Evolutionary conservation across 1,284 basidiomycete species (phyloP).

Genomic region (Ganoderma meredithae): DNA sequence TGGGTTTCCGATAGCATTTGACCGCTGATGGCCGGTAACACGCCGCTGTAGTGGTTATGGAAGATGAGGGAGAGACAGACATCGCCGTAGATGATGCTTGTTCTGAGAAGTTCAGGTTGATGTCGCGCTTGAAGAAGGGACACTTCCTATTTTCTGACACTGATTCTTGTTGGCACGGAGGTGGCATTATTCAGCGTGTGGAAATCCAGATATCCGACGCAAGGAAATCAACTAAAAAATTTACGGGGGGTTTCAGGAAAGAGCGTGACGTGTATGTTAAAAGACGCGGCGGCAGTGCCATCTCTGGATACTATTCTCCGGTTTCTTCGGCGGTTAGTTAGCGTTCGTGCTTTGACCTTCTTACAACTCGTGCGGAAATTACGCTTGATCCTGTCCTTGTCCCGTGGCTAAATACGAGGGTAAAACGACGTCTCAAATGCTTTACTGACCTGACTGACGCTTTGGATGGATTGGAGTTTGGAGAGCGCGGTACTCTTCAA

Average conservation of each 20-base stretch:
- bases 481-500: constrained; percentile 59
- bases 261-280: constrained; percentile 42
- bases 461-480: constrained; percentile 46
- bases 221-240: no score
- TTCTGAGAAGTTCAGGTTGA: constrained; percentile 56
- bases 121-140: constrained; percentile 57
- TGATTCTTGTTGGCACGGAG: constrained; percentile 69
- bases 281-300: constrained; percentile 42
- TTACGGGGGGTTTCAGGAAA: constrained; percentile 23
- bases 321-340: constrained; percentile 44
- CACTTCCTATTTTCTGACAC: constrained; percentile 66
- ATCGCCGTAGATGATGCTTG: constrained; percentile 45
- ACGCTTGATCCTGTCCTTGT: constrained; percentile 62
- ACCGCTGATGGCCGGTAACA: background rate
- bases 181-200: no score
- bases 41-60: background rate
- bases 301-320: constrained; percentile 46
- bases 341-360: background rate
- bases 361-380: constrained; percentile 47
- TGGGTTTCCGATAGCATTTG: background rate
- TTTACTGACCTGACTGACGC: background rate
- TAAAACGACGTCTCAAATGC: constrained; percentile 31
- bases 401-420: constrained; percentile 65
- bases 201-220: background rate
- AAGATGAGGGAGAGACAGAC: background rate